Conservation (phyloP, 2,329 filamentous ascomycete genomes). For the Dactylonectria macrodidyma region DNA sequence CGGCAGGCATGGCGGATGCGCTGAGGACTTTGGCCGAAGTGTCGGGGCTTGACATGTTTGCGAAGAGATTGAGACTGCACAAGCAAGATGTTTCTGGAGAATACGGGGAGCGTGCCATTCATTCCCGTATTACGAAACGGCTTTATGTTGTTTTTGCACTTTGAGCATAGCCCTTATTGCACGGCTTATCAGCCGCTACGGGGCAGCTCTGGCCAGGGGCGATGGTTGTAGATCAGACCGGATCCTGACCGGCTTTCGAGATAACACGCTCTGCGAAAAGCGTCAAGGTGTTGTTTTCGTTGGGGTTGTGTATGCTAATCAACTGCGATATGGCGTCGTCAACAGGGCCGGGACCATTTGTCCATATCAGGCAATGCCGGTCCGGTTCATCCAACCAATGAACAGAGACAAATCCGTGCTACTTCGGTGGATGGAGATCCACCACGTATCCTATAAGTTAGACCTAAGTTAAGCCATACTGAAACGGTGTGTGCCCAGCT, state of each 20-base stretch:
- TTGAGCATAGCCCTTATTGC: not conserved
- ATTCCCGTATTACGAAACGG: slow-evolving; percentile 1
- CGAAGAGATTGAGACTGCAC: not conserved
- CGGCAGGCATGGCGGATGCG: not conserved
- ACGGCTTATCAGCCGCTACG: slow-evolving; percentile 3
- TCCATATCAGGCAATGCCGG: slow-evolving; percentile 3
- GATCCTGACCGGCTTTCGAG: not conserved
- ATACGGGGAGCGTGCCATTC: not conserved
- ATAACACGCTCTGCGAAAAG: not conserved
- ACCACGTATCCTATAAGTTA: not conserved
- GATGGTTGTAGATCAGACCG: not conserved
- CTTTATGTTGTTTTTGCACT: not conserved
- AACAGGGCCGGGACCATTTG: not conserved
- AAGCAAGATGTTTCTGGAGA: not conserved
- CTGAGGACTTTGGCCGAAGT: not conserved
- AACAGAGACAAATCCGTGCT: not conserved
- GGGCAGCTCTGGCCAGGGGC: not conserved
- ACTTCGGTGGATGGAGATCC: not conserved
- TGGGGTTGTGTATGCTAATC: not conserved
- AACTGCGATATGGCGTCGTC: not conserved
- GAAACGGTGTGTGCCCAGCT: not conserved
- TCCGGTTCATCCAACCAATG: not conserved
- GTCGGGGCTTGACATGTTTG: not conserved
- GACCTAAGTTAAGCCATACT: not conserved
- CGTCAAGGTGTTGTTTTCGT: not conserved